Evolutionary conservation across 2,329 filamentous ascomycete genomes (phyloP).

Genomic region (Grosmannia clavigera): DNA sequence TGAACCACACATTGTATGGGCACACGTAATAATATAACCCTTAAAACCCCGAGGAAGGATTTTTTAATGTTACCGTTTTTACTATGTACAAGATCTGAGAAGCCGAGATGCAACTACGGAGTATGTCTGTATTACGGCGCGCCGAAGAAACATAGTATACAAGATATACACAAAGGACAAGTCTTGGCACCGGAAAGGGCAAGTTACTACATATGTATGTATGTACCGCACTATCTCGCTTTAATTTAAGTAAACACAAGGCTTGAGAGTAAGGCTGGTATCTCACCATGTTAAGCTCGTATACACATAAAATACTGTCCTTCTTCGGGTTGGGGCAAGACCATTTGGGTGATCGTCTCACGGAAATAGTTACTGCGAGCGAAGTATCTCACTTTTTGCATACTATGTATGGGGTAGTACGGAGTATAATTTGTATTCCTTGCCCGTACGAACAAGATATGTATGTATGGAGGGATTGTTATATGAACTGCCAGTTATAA

Average conservation of each 20-base stretch:
- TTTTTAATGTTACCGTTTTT: not conserved
- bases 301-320: not conserved
- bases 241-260: conserved; percentile 7
- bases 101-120: not conserved
- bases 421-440: not conserved
- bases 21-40: too few relatives aligned
- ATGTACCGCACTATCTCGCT: conserved; percentile 8
- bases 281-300: too few relatives aligned
- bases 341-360: not conserved
- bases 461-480: too few relatives aligned
- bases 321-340: not conserved
- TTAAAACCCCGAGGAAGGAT: not conserved
- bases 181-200: not conserved
- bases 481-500: too few relatives aligned
- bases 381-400: too few relatives aligned
- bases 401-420: not conserved
- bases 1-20: not conserved
- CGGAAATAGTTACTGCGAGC: not conserved
- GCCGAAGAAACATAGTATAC: too few relatives aligned
- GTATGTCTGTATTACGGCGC: too few relatives aligned
- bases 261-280: not conserved
- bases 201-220: not conserved
- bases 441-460: not conserved
- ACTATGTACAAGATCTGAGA: not conserved
- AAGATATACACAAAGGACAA: not conserved